Evolutionary conservation across 2,329 filamentous ascomycete genomes (phyloP), one percentile per base, ranked within the genome.

Genomic region (Botryotinia calthae): DNA sequence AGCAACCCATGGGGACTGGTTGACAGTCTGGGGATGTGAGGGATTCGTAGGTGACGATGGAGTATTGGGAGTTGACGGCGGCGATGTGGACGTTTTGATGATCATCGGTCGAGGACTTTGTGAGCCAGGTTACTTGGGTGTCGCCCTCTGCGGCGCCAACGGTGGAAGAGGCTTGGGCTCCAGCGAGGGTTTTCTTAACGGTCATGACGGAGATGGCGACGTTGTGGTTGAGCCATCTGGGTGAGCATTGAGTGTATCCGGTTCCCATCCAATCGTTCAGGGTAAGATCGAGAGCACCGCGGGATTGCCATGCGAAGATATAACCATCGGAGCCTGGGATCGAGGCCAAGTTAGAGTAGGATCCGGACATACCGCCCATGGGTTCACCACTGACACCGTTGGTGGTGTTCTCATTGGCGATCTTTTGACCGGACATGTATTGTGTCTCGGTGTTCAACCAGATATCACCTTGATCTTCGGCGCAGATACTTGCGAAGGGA

Each of bases 221-320:
- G 76, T 89, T 89, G 71, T 88, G 86, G 78, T 87, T 82, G 74
- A 73, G 81, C 78, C 68, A 79, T 37, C 78, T 73, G 5, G 78
- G 78, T 28, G 69, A 72, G 44, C 82, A 82, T 68, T 84, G 80
- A 2, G 87, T 89, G 81, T 87, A 89, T 48, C 86, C 86, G 12
- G 79, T 76, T 4, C 87, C 88, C 83, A 90, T 86, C 88, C 88
- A 90, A 20, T 82, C 81, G 80, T 90, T 88, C 59, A 81, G 81
- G 8, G 83, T 84, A 22, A 90, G 82, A 71, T 89, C 84, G 20
- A 85, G 81, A 34, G 88, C 87, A 37, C 88, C 88, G 28, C 88
- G 86, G 0, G 88, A 89, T 25, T 88, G 86, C 88, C 88, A 90
- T 31, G 87, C 83, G 79, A 90, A 88, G 81, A 90, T 87, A 80